Conservation (phyloP, 129 eudicot genomes). For the Helichrysum umbraculigerum region DNA sequence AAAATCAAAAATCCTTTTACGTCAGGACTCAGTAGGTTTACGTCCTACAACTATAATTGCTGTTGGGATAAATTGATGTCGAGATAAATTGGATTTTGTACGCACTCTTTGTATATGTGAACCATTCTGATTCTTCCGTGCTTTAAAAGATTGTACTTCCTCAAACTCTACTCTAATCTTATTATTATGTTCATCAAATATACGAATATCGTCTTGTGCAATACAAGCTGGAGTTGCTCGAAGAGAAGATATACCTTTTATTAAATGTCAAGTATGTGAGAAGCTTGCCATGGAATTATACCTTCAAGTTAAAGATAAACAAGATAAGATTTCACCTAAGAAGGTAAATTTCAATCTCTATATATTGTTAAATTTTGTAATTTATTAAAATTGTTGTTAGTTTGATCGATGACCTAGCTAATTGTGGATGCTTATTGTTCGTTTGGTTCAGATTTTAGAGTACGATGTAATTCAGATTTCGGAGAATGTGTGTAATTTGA, state of each 20-base stretch:
- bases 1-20: no score
- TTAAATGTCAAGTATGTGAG: conserved; percentile 92
- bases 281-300: conserved; percentile 61
- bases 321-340: conserved; percentile 75
- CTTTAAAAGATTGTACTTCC: no score
- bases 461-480: conserved; percentile 80
- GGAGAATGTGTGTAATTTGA: conserved; percentile 93
- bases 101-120: no score
- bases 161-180: no score
- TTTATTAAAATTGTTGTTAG: conserved; percentile 6
- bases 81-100: no score
- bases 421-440: conserved; percentile 13
- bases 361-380: neutral
- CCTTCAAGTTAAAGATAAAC: conserved; percentile 62
- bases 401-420: neutral
- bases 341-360: conserved; percentile 46
- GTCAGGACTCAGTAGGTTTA: no score
- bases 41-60: no score
- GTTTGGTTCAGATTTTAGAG: conserved; percentile 64
- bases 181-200: conserved; percentile 39
- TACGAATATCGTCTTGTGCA: conserved; percentile 39
- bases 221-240: conserved; percentile 67
- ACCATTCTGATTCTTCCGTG: no score
- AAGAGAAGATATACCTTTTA: conserved; percentile 88
- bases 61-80: no score